Conservation (phyloP, 768 basidiomycete species). For the Lactifluus pinguis region DNA sequence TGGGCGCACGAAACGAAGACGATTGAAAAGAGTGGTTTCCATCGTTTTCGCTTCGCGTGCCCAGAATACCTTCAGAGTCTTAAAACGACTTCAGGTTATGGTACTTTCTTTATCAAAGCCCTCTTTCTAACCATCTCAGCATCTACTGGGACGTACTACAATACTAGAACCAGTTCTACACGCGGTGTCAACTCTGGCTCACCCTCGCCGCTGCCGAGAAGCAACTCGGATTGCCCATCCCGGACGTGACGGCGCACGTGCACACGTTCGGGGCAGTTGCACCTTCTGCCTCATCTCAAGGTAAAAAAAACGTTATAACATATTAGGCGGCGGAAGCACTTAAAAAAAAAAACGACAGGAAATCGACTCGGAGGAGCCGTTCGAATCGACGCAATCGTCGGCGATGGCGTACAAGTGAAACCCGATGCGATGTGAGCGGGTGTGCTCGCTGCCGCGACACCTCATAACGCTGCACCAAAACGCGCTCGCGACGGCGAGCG, state of each 20-base stretch:
- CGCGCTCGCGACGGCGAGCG: conserved; percentile 86
- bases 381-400: conserved; percentile 95
- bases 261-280: conserved; percentile 94
- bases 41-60: too few relatives aligned
- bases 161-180: conserved; percentile 80
- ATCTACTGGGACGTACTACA: too few relatives aligned
- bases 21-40: too few relatives aligned
- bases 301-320: conserved; percentile 25
- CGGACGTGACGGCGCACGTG: conserved; percentile 98
- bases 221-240: conserved; percentile 83
- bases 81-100: too few relatives aligned
- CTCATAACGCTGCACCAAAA: conserved; percentile 95
- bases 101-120: too few relatives aligned
- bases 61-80: too few relatives aligned
- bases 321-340: too few relatives aligned
- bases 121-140: background rate
- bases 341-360: conserved; percentile 40
- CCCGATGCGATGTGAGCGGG: conserved; percentile 97
- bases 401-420: conserved; percentile 99
- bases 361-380: conserved; percentile 97
- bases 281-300: conserved; percentile 92
- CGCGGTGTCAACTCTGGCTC: conserved; percentile 94
- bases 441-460: conserved; percentile 91
- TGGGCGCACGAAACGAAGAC: too few relatives aligned
- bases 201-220: conserved; percentile 95